Conservation (phyloP, 345 rosid species). For the Aurinia saxatilis region DNA sequence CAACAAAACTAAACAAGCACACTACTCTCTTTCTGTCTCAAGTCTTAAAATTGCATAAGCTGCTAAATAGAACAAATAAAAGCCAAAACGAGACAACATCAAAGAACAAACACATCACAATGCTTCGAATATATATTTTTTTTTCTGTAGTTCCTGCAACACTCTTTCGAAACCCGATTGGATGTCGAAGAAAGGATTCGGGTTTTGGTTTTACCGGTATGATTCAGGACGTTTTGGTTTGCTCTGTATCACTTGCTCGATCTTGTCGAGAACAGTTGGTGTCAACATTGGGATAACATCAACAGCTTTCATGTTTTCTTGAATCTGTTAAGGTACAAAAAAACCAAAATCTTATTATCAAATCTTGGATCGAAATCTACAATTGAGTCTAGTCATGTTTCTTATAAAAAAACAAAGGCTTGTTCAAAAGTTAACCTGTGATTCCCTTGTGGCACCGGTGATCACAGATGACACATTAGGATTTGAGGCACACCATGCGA, state of each 20-base stretch:
- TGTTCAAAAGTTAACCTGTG: constrained; percentile 53
- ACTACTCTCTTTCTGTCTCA: neutral
- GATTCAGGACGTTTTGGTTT: constrained; percentile 91
- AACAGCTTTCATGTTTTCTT: constrained; percentile 96
- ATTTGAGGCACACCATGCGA: constrained; percentile 98
- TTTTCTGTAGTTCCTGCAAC: neutral
- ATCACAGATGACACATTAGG: constrained; percentile 94
- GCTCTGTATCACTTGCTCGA: constrained; percentile 72
- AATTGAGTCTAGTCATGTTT: neutral
- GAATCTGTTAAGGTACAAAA: constrained; percentile 44
- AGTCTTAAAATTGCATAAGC: constrained; percentile 13
- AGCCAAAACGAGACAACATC: constrained; percentile 16
- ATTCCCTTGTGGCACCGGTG: constrained; percentile 95
- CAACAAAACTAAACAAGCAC: constrained; percentile 6
- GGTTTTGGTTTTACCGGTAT: constrained; percentile 41
- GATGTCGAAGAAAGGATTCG: neutral
- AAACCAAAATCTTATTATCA: neutral
- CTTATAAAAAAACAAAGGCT: neutral
- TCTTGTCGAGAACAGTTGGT: constrained; percentile 83
- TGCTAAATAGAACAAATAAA: constrained; percentile 4
- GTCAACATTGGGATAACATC: constrained; percentile 81
- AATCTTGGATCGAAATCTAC: neutral
- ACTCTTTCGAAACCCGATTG: neutral
- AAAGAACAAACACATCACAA: constrained; percentile 8
- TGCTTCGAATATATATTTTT: neutral